Percentiles rank a stretch among this genome's conserved stretches.
These are phyloP conservation scores for Magnusiomyces tetraspermus DNA, from an alignment of 1,139 yeast species.

Conservation along the genomic window DNA sequence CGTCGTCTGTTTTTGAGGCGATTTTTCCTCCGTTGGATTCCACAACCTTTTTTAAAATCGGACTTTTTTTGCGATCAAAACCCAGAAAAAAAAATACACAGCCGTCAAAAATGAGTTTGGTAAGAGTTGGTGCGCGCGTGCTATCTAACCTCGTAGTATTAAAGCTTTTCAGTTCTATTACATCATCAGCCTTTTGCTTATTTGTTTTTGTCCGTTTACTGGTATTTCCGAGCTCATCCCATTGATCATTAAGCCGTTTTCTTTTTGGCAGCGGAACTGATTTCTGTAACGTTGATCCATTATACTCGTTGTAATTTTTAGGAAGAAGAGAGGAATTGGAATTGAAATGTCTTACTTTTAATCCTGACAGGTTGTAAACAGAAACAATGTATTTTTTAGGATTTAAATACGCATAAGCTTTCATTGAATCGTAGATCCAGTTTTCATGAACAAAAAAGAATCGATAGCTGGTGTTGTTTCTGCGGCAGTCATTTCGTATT, in stretches of 20 bases:
- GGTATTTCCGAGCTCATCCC: no score
- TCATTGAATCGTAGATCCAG: slow-evolving; percentile 60
- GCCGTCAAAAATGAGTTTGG: slow-evolving; percentile 20
- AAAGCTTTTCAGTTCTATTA: no score
- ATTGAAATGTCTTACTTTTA: slow-evolving; percentile 42
- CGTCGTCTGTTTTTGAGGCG: slow-evolving; percentile 1
- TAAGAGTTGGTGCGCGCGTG: no score
- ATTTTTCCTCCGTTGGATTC: slow-evolving; percentile 30
- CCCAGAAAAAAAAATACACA: slow-evolving; percentile 21
- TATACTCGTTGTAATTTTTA: slow-evolving; percentile 9
- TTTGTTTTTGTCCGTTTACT: no score
- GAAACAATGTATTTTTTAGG: slow-evolving; percentile 35
- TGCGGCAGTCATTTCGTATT: no score
- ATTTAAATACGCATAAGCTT: slow-evolving; percentile 52
- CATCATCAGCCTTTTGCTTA: no score
- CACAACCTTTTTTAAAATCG: slow-evolving; percentile 31
- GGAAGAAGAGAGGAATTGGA: slow-evolving; percentile 6
- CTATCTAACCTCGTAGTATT: no score
- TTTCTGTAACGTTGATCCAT: slow-evolving; percentile 13
- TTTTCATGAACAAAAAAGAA: slow-evolving; percentile 66
- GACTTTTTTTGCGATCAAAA: slow-evolving; percentile 20
- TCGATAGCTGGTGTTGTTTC: no score
- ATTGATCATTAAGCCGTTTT: slow-evolving; percentile 17
- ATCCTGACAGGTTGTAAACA: slow-evolving; percentile 36
- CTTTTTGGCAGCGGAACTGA: slow-evolving; percentile 14